Conservation (phyloP, 257 asterid species). For the Nicotiana sylvestris region DNA sequence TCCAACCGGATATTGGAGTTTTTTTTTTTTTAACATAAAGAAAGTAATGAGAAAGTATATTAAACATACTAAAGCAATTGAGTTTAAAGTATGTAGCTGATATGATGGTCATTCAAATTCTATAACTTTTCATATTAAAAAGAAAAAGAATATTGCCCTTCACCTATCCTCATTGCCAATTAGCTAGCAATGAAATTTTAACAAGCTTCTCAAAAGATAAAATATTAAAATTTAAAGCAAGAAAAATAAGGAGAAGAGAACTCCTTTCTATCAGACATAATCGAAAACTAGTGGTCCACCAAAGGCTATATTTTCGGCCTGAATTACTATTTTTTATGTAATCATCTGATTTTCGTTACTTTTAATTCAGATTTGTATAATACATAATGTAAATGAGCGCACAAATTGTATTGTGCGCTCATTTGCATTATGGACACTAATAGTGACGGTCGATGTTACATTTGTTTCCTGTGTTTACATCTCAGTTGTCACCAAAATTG, state of each 20-base stretch:
- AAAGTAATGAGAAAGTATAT: neutral
- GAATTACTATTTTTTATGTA: too few species aligned
- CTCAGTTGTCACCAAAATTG: conserved; percentile 5
- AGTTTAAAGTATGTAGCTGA: neutral
- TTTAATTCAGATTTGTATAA: too few species aligned
- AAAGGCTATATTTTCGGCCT: neutral
- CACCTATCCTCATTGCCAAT: too few species aligned
- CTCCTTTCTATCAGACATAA: neutral
- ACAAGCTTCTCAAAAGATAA: too few species aligned
- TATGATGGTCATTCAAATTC: neutral
- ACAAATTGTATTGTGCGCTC: too few species aligned
- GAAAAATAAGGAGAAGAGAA: too few species aligned
- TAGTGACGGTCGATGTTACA: neutral
- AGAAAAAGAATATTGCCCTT: too few species aligned
- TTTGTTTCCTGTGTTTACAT: neutral
- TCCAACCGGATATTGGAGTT: neutral
- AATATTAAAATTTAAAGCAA: too few species aligned
- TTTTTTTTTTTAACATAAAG: neutral
- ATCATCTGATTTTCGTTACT: too few species aligned
- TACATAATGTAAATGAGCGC: too few species aligned
- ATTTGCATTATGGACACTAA: too few species aligned
- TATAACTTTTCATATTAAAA: neutral
- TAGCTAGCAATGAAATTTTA: too few species aligned
- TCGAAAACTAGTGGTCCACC: neutral
- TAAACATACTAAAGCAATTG: neutral